Evolutionary conservation across 192 early-diverging fungal genomes (phyloP), one percentile per base, ranked within the genome.

Genomic region (Oehlia diaphana): DNA sequence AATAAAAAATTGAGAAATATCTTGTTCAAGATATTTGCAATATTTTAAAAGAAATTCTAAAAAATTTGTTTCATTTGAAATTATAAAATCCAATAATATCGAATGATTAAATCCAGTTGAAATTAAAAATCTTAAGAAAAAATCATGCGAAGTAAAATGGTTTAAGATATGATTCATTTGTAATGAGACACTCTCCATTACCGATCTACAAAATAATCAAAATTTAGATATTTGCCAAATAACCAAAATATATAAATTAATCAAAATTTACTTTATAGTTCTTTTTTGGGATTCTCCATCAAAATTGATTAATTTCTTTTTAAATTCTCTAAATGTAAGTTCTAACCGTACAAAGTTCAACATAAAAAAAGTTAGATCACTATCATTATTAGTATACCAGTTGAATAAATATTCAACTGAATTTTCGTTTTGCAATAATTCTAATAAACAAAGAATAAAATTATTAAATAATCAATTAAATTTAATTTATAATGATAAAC

Each of bases 11-110:
- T n/a, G 47, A 26, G 65, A 6, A 21, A 61, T n/a, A 63, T 79
- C 35, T 19, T 33, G 10, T 23, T 68, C 77, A 13, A 82, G 28
- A 44, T 81, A 81, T n/a, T 76, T 83, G n/a, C 80, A 37, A 76
- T 81, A 81, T 28, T 23, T 26, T 37, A 81, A 28, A 49, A 83
- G 68, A 63, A 81, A 81, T 13, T 44, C 63, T 9, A 83, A 63
- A 62, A 83, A 78, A 16, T 42, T 66, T 2, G 80, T 79, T 44
- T 81, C 80, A 23, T 79, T 53, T 4, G 77, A 78, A 37, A 83
- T 76, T 26, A 83, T 44, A 23, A 83, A 72, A 76, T 83, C 83
- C 10, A 83, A 72, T 68, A 83, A 44, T 8, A 83, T 68, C 16
- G 71, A 73, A 71, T 83, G 67, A 35, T 73, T 58, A 13, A 79